Evolutionary conservation across 2,329 filamentous ascomycete species (phyloP), one percentile per base, ranked within the genome.

Genomic region (Cercospora sp.): DNA sequence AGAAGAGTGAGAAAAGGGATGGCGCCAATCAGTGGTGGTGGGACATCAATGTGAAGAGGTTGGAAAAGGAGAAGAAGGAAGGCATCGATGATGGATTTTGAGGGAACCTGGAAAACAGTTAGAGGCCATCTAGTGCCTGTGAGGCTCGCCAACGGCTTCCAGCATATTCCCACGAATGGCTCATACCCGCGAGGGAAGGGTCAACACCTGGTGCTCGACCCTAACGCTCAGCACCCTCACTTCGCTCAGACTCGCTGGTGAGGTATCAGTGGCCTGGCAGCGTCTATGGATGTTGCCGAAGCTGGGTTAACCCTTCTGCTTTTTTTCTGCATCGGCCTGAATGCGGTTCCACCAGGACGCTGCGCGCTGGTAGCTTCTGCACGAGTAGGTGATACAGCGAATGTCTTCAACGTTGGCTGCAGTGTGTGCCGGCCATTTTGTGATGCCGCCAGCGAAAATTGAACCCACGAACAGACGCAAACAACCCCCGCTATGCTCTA

Each of bases 11-110:
- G 75, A 72, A 62, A 1, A 66, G 79, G 63, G 82, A 87, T 67
- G 83, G 84, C 70, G 82, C 81, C 40, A 81, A 87, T 78, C 79
- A 79, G 66, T 89, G 87, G 87, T 89, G 87, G 87, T 85, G 84
- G 81, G 78, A 79, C 49, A 75, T 82, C 43, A 86, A 87, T 72
- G 77, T 77, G 8, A 83, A 85, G 74, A 81, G 87, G 71, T 68
- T 82, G 63, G 76, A 74, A 53, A 77, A 79, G 58, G 87, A 89
- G 76, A 83, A 80, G 77, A 77, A 75, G 51, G 74, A 71, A 37
- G 83, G 83, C 1, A 81, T 87, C 65, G 74, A 81, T 3, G 86
- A 88, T 77, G 83, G 82, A 6, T 87, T 86, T 73, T 87, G 72
- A 75, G 55, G 9, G 21, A 24, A 58, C 26, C 32, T 3, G 21